Evolutionary conservation across 2,329 filamentous ascomycete genomes (phyloP).

Genomic region (Diaporthe helianthi): DNA sequence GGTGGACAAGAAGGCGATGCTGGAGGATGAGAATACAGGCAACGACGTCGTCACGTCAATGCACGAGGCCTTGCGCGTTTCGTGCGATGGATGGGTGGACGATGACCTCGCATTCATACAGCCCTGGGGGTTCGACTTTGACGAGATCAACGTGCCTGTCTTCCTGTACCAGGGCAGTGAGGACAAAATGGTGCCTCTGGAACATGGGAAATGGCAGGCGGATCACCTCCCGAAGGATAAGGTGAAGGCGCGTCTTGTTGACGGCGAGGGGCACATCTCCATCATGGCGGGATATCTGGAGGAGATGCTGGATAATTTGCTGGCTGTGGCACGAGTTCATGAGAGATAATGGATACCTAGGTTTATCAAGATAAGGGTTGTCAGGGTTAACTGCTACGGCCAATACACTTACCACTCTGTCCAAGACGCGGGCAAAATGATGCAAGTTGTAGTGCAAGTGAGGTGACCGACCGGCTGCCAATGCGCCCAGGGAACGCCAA

Average conservation of each 20-base stretch:
- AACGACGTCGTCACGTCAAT: slow-evolving; percentile 13
- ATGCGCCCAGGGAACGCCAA: slow-evolving; percentile 6
- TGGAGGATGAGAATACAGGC: slow-evolving; percentile 18
- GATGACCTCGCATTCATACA: slow-evolving; percentile 38
- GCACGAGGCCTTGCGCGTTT: slow-evolving; percentile 34
- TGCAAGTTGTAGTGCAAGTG: slow-evolving; percentile 27
- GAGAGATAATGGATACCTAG: neutral
- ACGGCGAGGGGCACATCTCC: slow-evolving; percentile 38
- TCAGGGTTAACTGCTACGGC: neutral
- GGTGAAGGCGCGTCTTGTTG: slow-evolving; percentile 35
- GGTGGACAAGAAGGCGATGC: slow-evolving; percentile 24
- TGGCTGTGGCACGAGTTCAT: slow-evolving; percentile 17
- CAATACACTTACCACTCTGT: neutral
- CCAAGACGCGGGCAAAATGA: neutral
- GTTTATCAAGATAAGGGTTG: neutral
- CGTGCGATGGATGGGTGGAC: slow-evolving; percentile 39
- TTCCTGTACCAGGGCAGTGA: slow-evolving; percentile 38
- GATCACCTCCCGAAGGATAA: slow-evolving; percentile 36
- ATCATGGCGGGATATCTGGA: slow-evolving; percentile 7
- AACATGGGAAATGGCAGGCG: slow-evolving; percentile 39
- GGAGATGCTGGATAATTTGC: slow-evolving; percentile 27
- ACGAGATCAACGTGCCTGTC: slow-evolving; percentile 38
- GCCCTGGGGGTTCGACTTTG: slow-evolving; percentile 39
- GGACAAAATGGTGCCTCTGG: slow-evolving; percentile 39
- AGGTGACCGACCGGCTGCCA: slow-evolving; percentile 31